Evolutionary conservation across 2,329 filamentous ascomycete species (phyloP), one percentile per base, ranked within the genome.

Genomic region (Polytolypa hystricis): DNA sequence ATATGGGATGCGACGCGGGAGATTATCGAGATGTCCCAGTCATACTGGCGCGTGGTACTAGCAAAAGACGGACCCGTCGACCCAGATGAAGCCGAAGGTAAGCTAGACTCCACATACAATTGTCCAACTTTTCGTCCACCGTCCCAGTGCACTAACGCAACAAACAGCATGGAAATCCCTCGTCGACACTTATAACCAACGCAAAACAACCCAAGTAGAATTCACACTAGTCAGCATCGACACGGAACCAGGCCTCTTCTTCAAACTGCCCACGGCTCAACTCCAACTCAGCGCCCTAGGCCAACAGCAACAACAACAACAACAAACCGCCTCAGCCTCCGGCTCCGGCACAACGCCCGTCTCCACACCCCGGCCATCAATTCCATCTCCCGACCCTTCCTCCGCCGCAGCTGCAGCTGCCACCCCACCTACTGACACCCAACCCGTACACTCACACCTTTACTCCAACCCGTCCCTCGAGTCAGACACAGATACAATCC

Each of bases 1-100:
- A 68, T 78, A 3, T 77, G 73, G 71, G 61, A 66, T 18, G 67
- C 67, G 8, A 77, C 73, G 0, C 57, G 66, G 29, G 67, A 70
- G 23, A 69, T 78, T 12, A 60, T 77, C 46, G 62, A 67, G 12
- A 65, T 61, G 30, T 58, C 65, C 33, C 63, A 67, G 40, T 65
- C 69, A 4, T 63, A 64, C 7, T 77, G 73, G 73, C 68, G 68
- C 16, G 52, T 78, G 4, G 67, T 71, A 35, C 56, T 79, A 28
- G 69, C 67, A 2, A 68, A 64, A 47, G 62, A 64, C 3, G 71
- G 71, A 5, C 58, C 65, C 16, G 61, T 71, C 46, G 69, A 70
- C 14, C 46, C 61, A 23, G 66, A 70, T 23, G 71, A 75, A 45
- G 41, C 69, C 31, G 66, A 71, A 38, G 61, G 65, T 67, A 57